Percentiles rank a stretch among this genome's conserved stretches.
These are phyloP conservation scores for Ceratobasidium sp. DNA, from an alignment of 1,284 basidiomycete species.

Conservation along the genomic window DNA sequence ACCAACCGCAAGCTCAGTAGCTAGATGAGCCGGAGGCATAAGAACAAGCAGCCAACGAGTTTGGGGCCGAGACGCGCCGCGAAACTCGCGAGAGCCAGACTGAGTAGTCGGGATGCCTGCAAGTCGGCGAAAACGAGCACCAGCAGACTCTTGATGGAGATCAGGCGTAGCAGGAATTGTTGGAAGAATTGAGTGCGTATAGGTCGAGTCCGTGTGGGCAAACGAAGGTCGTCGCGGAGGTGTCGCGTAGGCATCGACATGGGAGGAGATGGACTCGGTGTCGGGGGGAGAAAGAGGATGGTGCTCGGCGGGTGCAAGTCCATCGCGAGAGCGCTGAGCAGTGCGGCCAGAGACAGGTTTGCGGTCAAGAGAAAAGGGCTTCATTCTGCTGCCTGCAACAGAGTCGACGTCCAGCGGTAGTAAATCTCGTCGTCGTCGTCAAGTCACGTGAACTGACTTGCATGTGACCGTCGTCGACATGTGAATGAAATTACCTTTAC, in stretches of 20 bases:
- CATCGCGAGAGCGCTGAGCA: neutral
- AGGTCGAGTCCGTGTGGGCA: slow-evolving; percentile 9
- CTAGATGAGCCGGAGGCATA: slow-evolving; percentile 68
- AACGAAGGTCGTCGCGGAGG: slow-evolving; percentile 19
- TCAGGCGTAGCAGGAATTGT: slow-evolving; percentile 34
- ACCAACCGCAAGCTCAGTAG: slow-evolving; percentile 68
- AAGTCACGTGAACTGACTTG: neutral
- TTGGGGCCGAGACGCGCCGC: slow-evolving; percentile 27
- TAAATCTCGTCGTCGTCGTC: neutral
- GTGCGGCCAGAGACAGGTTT: neutral
- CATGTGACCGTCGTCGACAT: too few species aligned
- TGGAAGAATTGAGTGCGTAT: slow-evolving; percentile 3
- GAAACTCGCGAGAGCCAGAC: slow-evolving; percentile 22
- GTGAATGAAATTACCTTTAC: neutral
- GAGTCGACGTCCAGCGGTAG: slow-evolving; percentile 19
- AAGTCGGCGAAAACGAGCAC: slow-evolving; percentile 22
- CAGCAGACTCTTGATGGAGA: slow-evolving; percentile 7
- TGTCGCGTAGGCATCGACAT: slow-evolving; percentile 21
- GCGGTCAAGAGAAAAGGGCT: slow-evolving; percentile 24
- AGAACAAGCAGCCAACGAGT: slow-evolving; percentile 69
- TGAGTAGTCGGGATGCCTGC: slow-evolving; percentile 14
- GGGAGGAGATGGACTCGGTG: slow-evolving; percentile 30
- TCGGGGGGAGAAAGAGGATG: slow-evolving; percentile 35
- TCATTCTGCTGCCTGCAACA: slow-evolving; percentile 42
- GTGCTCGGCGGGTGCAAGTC: slow-evolving; percentile 1